Evolutionary conservation across 257 asterid genomes (phyloP).

Genomic region (Jaltomata sinuosa): DNA sequence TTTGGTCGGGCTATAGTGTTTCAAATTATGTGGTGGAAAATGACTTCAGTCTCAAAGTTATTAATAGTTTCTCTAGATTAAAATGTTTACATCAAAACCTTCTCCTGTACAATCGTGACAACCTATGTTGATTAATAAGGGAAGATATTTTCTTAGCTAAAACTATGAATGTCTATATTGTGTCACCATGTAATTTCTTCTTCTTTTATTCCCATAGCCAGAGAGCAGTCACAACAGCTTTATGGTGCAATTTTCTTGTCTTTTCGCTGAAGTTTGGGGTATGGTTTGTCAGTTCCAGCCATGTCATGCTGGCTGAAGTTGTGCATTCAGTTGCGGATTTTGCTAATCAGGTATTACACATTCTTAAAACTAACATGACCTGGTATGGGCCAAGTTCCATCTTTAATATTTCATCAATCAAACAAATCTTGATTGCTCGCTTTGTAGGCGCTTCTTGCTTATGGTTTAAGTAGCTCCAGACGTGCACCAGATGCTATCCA

Average conservation of each 20-base stretch:
- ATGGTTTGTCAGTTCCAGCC: constrained; percentile 92
- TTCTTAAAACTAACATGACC: not conserved
- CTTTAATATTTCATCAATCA: not conserved
- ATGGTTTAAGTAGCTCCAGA: constrained; percentile 92
- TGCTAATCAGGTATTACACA: constrained; percentile 72
- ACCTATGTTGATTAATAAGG: not conserved
- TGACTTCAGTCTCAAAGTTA: not conserved
- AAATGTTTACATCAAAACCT: not conserved
- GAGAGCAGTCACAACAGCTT: constrained; percentile 95
- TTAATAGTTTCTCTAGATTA: not conserved
- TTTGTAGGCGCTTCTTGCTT: constrained; percentile 89
- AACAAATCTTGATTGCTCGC: not conserved
- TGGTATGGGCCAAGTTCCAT: not conserved
- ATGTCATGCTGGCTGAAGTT: constrained; percentile 90
- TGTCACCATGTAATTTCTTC: constrained; percentile 1
- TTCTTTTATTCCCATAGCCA: constrained; percentile 39
- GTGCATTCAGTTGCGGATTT: constrained; percentile 98
- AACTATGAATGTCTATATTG: not conserved
- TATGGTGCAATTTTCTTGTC: constrained; percentile 97
- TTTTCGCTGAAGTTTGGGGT: constrained; percentile 97
- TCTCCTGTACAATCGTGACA: not conserved
- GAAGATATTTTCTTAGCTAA: not conserved
- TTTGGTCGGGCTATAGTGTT: not conserved
- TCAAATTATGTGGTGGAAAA: not conserved
- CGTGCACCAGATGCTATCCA: constrained; percentile 99